Base-by-base conservation (phyloP, 106 monocot genomes). In the Platanthera zijinensis region DNA sequence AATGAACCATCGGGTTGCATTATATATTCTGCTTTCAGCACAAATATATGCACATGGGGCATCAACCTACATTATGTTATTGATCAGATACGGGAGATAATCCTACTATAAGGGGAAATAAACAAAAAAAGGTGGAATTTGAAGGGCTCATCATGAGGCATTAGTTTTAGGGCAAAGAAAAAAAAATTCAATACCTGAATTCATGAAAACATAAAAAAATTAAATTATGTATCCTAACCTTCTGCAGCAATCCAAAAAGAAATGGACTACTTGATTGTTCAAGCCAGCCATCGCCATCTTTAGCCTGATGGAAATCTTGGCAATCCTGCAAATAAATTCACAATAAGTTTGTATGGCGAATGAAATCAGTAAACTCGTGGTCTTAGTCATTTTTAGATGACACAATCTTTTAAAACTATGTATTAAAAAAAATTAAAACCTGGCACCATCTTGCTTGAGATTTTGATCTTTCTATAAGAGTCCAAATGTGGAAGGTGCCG, bases 231-330 rank as follows among this genome's bases (percentile, higher is more conserved):
- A 70, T 18, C 50, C 72, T 72, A 51, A 99, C 99, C 92, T 94
- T 99, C 7, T 90, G 88, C 77, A 99, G 13, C 32, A 94, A 75
- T 11, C 99, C 94, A 84, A 99, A 99, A 67, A 99, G 46, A 82
- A 99, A 78, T 12, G 94, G 90, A 66, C 88, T 85, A 72, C 74
- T 85, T 28, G 88, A 86, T 80, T 99, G 94, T 81, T 99, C 99
- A 51, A 99, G 86, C 99, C 99, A 99, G 82, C 99, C 99, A 88
- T 99, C 99, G 71, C 99, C 94, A 83, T 99, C 99, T 85, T 92
- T 94, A 61, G 92, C 89, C 80, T 81, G 92, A 85, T 94, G 99
- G 21, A 92, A 92, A 50, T 92, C 99, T 56, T 92, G 88, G 82
- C 99, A 99, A 62, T 99, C 99, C 99, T 99, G 66, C 54, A 72